phyloP scores from a whole-genome alignment of 805 yeast species.

The Pichia californica region DNA sequence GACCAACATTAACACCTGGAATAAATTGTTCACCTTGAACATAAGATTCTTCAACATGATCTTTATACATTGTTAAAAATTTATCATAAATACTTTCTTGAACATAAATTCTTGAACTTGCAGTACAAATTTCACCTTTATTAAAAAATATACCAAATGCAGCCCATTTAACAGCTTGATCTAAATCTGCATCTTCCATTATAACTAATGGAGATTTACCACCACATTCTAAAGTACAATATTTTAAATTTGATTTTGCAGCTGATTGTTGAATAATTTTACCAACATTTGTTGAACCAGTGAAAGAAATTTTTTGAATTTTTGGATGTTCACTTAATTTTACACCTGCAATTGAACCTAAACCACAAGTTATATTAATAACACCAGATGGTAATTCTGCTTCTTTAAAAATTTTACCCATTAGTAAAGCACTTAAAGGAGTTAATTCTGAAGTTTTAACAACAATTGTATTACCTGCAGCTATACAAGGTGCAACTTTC shows the following conservation, averaged over 20 bases:
- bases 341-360: conserved; percentile 55
- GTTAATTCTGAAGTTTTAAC: conserved; percentile 62
- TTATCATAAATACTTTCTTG: conserved; percentile 81
- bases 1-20: conserved; percentile 77
- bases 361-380: conserved; percentile 55
- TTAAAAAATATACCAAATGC: conserved; percentile 83
- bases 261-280: conserved; percentile 74
- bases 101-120: conserved; percentile 86
- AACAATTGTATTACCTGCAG: conserved; percentile 59
- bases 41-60: conserved; percentile 45
- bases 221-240: conserved; percentile 90
- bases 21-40: conserved; percentile 80
- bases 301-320: conserved; percentile 59
- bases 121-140: conserved; percentile 95
- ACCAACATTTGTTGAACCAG: conserved; percentile 70
- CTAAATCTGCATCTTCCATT: conserved; percentile 78
- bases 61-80: conserved; percentile 54
- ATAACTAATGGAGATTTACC: conserved; percentile 94
- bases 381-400: conserved; percentile 65
- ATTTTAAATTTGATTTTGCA: conserved; percentile 81
- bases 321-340: conserved; percentile 51
- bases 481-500: conserved; percentile 65
- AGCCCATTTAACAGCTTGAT: conserved; percentile 68
- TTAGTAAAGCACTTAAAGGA: conserved; percentile 56
- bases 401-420: conserved; percentile 46